Conservation (phyloP, 768 basidiomycete species). For the Wakefieldia striispora region DNA sequence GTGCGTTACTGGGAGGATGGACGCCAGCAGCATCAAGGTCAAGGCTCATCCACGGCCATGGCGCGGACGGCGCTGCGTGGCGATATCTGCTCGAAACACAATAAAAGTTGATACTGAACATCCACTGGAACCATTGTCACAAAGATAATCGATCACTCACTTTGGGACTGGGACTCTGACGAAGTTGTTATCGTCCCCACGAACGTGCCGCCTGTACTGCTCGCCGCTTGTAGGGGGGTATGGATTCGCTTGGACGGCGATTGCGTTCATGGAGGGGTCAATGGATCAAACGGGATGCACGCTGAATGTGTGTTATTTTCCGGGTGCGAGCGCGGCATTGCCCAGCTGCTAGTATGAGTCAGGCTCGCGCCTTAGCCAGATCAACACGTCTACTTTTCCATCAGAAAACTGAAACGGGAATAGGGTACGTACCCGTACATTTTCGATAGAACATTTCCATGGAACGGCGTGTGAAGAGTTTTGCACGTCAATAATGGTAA, state of each 20-base stretch:
- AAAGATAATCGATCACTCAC: slow-evolving; percentile 13
- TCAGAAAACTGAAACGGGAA: slow-evolving; percentile 13
- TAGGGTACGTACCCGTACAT: background rate
- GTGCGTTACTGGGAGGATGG: background rate
- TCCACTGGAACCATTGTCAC: background rate
- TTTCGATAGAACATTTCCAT: slow-evolving; percentile 12
- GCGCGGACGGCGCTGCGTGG: slow-evolving; percentile 37
- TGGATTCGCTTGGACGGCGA: background rate
- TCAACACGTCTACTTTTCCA: slow-evolving; percentile 4
- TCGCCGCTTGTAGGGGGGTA: background rate
- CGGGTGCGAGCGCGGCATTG: background rate
- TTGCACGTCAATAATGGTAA: no score
- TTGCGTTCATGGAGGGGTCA: slow-evolving; percentile 7
- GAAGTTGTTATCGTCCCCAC: background rate
- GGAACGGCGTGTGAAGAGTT: slow-evolving; percentile 10
- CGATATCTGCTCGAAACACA: slow-evolving; percentile 20
- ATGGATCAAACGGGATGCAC: background rate
- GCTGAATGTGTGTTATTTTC: background rate
- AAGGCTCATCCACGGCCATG: slow-evolving; percentile 41
- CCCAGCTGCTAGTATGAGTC: no score
- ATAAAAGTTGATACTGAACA: background rate
- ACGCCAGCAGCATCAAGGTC: slow-evolving; percentile 12
- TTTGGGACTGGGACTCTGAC: slow-evolving; percentile 19
- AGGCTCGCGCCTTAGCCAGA: no score
- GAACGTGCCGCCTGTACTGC: background rate